These are phyloP conservation scores for Neurospora sp. DNA, from an alignment of 495 filamentous ascomycete genomes.

Conservation along the genomic window DNA sequence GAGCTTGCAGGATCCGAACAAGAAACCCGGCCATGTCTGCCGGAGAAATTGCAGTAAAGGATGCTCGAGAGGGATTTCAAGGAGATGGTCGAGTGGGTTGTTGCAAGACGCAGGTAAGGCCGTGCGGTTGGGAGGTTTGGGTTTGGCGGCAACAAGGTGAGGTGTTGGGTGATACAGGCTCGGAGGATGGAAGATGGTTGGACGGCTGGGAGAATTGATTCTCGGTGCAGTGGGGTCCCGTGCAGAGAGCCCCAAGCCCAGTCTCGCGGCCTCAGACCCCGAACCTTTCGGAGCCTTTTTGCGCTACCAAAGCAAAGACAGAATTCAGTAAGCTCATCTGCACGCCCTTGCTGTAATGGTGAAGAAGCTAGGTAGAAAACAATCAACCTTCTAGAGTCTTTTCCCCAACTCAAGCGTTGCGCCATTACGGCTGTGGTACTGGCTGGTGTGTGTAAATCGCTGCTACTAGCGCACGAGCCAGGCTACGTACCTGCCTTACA, in stretches of 20 bases:
- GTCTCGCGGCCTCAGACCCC: conserved; percentile 3
- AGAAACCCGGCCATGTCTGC: not conserved
- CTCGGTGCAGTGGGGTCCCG: conserved; percentile 20
- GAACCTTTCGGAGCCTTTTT: not conserved
- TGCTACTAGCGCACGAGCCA: conserved; percentile 7
- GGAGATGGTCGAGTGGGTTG: not conserved
- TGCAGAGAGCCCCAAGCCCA: conserved; percentile 6
- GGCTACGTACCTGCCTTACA: not conserved
- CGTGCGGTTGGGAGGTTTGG: not conserved
- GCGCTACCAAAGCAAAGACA: not conserved
- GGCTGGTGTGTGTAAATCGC: not conserved
- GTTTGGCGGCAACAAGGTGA: not conserved
- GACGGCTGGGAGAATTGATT: conserved; percentile 11
- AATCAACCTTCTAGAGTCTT: not conserved
- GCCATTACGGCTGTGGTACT: not conserved
- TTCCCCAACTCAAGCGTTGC: not conserved
- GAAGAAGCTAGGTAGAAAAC: not conserved
- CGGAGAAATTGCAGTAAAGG: not conserved
- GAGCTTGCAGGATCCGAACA: not conserved
- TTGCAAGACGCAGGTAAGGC: not conserved
- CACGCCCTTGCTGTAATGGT: not conserved
- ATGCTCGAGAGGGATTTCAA: not conserved
- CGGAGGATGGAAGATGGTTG: not conserved
- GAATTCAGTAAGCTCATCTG: not conserved
- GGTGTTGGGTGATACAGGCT: not conserved